Evolutionary conservation across 169 alveolate species (phyloP).

Genomic region (Plasmodium inui): DNA sequence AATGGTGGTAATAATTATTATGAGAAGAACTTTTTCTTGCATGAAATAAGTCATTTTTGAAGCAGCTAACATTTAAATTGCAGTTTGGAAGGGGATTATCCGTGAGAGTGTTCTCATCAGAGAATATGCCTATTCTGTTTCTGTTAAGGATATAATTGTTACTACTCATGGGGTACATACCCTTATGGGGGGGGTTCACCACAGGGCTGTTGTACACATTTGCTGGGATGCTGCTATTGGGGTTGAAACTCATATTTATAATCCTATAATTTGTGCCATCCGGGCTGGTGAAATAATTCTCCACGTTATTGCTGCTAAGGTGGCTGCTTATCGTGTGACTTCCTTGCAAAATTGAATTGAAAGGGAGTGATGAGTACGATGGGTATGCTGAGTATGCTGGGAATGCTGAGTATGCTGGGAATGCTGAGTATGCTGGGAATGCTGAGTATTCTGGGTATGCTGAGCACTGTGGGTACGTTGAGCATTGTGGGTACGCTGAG

Average conservation of each 20-base stretch:
- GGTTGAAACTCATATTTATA: background rate
- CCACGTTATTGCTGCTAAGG: background rate
- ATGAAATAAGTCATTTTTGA: background rate
- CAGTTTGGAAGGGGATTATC: background rate
- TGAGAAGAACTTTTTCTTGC: background rate
- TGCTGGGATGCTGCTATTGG: background rate
- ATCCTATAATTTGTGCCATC: background rate
- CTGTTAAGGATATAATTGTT: slow-evolving; percentile 1
- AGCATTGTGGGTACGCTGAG: background rate
- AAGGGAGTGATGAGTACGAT: background rate
- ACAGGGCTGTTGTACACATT: background rate
- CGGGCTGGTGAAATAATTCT: background rate
- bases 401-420: background rate
- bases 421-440: background rate
- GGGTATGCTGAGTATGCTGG: background rate
- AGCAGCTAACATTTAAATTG: slow-evolving; percentile 3
- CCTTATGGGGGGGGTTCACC: background rate
- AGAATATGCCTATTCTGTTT: background rate
- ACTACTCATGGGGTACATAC: background rate
- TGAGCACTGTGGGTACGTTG: background rate
- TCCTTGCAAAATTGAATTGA: slow-evolving; percentile 5
- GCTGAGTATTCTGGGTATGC: background rate
- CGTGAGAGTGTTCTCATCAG: background rate
- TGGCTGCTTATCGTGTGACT: background rate
- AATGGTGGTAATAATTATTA: slow-evolving; percentile 6